These are phyloP conservation scores for Fulvia fulva DNA, from an alignment of 2,329 filamentous ascomycete genomes.

Conservation along the genomic window DNA sequence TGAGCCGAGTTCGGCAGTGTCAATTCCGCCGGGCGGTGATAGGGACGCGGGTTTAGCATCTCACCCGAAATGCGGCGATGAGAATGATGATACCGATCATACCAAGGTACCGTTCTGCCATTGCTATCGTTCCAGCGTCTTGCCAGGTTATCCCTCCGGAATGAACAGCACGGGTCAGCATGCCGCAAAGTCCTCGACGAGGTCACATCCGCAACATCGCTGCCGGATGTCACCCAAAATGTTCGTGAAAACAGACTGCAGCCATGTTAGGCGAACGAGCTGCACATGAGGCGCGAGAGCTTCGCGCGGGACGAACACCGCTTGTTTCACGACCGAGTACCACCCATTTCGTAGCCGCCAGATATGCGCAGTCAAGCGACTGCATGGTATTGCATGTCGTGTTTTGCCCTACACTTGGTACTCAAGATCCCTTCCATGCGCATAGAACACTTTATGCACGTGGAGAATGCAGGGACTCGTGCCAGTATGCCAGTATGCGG, in stretches of 20 bases:
- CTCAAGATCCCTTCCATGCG: neutral
- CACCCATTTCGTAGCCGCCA: neutral
- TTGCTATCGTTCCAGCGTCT: neutral
- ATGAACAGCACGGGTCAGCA: neutral
- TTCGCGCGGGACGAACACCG: conserved; percentile 1
- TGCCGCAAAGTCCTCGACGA: neutral
- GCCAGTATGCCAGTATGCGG: neutral
- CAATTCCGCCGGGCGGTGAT: neutral
- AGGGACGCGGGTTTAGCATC: neutral
- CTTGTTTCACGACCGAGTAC: neutral
- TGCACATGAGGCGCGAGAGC: neutral
- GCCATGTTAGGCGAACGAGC: neutral
- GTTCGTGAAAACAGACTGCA: neutral
- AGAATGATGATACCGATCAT: neutral
- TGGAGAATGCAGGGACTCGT: neutral
- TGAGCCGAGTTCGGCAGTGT: neutral
- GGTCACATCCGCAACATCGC: neutral
- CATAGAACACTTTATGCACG: neutral
- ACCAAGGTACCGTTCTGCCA: too few relatives aligned
- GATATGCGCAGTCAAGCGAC: neutral
- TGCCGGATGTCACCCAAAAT: neutral
- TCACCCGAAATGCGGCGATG: neutral
- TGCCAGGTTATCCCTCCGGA: neutral
- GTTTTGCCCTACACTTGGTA: neutral
- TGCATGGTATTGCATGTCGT: neutral